Conservation (phyloP, 768 basidiomycete genomes). For the Peribolospora baueri region DNA sequence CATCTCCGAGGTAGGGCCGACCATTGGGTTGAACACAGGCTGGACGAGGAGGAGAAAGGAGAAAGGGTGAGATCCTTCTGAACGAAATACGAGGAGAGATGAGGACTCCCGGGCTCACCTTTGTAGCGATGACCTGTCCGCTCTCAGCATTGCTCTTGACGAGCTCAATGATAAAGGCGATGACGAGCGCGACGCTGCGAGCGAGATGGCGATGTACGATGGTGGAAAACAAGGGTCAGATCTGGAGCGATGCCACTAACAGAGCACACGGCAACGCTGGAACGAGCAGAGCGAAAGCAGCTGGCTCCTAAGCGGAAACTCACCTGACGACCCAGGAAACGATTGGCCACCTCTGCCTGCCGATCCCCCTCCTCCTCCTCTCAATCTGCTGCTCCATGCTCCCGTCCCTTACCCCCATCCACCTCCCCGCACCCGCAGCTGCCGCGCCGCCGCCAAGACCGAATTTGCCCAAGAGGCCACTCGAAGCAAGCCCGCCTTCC, state of each 20-base stretch:
- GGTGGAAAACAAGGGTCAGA: background rate
- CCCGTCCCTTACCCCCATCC: constrained; percentile 11
- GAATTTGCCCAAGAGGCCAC: background rate
- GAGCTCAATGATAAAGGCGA: constrained; percentile 61
- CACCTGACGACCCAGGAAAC: constrained; percentile 31
- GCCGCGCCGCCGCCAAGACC: background rate
- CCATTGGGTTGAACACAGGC: constrained; percentile 68
- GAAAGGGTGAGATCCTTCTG: background rate
- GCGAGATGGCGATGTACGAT: constrained; percentile 15
- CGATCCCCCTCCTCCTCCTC: constrained; percentile 61
- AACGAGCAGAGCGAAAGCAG: background rate
- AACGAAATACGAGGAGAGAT: background rate
- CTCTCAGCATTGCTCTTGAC: constrained; percentile 48
- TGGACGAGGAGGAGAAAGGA: constrained; percentile 14
- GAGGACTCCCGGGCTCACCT: constrained; percentile 25
- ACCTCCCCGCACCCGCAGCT: constrained; percentile 1
- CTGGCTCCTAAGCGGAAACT: constrained; percentile 4
- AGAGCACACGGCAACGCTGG: too few relatives aligned
- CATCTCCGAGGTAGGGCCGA: constrained; percentile 64
- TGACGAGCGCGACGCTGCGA: constrained; percentile 41
- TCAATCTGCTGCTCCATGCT: constrained; percentile 50
- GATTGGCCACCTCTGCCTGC: constrained; percentile 53
- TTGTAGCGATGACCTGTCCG: constrained; percentile 63
- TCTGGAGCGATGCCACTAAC: background rate
- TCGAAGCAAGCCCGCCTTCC: background rate